These are phyloP conservation scores for Saussurea involucrata DNA, from an alignment of 129 eudicot genomes.

Conservation along the genomic window DNA sequence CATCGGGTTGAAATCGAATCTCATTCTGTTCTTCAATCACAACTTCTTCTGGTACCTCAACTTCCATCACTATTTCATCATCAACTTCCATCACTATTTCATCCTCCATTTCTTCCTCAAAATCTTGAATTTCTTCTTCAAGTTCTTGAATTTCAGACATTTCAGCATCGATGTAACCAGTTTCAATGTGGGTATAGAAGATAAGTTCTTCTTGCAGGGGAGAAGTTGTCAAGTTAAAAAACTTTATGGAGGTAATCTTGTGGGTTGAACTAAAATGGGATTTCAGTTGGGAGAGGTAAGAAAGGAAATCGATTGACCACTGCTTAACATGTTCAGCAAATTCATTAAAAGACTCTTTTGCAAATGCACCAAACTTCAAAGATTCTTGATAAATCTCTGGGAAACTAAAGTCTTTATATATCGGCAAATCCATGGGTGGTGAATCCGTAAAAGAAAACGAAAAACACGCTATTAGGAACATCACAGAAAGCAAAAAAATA, in stretches of 20 bases:
- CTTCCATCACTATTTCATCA: too few relatives aligned
- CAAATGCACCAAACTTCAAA: conserved; percentile 30
- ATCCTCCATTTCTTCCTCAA: conserved; percentile 20
- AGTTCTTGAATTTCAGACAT: conserved; percentile 12
- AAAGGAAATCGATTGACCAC: conserved; percentile 38
- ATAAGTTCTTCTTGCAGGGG: conserved; percentile 31
- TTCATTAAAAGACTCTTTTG: conserved; percentile 36
- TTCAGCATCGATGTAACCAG: conserved; percentile 1
- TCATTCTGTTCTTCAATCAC: conserved; percentile 6
- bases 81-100: conserved; percentile 18
- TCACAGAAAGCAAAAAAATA: conserved; percentile 34
- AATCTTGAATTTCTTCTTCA: conserved; percentile 18
- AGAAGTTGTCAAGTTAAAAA: conserved; percentile 33
- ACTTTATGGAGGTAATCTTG: conserved; percentile 5
- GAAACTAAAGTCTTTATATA: conserved; percentile 25
- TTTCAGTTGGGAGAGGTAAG: conserved; percentile 35
- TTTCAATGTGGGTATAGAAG: conserved; percentile 23
- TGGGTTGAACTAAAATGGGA: conserved; percentile 20
- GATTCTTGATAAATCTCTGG: conserved; percentile 40
- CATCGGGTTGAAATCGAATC: not conserved
- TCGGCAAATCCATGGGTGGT: conserved; percentile 29
- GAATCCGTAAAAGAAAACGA: conserved; percentile 34
- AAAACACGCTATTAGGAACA: conserved; percentile 44
- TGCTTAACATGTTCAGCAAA: conserved; percentile 29
- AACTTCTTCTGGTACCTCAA: conserved; percentile 13